These are phyloP conservation scores for Pseudogymnoascus sp. DNA, from an alignment of 2,329 filamentous ascomycete genomes.

Conservation along the genomic window DNA sequence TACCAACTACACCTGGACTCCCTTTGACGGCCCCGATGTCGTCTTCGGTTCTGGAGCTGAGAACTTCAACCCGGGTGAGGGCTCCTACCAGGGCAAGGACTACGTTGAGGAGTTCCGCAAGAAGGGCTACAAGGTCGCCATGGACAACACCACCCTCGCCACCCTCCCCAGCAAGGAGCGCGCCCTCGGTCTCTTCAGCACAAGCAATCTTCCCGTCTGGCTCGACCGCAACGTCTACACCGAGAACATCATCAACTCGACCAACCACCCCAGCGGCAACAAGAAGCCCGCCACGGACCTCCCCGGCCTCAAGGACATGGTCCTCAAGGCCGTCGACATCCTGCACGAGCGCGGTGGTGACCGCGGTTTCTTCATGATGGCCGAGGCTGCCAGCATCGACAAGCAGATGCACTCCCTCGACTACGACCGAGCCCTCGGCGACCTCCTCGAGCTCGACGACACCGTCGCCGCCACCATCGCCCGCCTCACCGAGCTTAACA, in stretches of 20 bases:
- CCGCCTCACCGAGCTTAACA: conserved; percentile 59
- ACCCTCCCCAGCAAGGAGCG: conserved; percentile 51
- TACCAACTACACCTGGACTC: conserved; percentile 75
- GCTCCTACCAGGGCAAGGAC: conserved; percentile 66
- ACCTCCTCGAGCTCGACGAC: conserved; percentile 80
- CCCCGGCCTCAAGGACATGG: conserved; percentile 84
- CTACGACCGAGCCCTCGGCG: conserved; percentile 78
- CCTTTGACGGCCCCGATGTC: conserved; percentile 68
- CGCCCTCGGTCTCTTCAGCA: conserved; percentile 72
- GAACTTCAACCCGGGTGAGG: conserved; percentile 63
- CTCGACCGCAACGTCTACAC: conserved; percentile 78
- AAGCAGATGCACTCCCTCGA: conserved; percentile 86
- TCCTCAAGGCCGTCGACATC: conserved; percentile 76
- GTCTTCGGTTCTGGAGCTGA: conserved; percentile 79
- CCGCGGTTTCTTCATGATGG: conserved; percentile 82
- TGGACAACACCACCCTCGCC: conserved; percentile 67
- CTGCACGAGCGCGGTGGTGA: conserved; percentile 60
- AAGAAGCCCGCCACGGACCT: conserved; percentile 62
- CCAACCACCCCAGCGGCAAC: conserved; percentile 64
- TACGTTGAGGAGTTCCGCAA: conserved; percentile 67
- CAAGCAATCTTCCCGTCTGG: conserved; percentile 74
- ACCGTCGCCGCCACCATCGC: conserved; percentile 69
- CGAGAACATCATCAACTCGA: conserved; percentile 57
- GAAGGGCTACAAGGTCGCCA: conserved; percentile 63
- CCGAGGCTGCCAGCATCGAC: conserved; percentile 77